Conservation (phyloP, 1,139 yeast genomes). For the Blastobotrys arbuscula region DNA sequence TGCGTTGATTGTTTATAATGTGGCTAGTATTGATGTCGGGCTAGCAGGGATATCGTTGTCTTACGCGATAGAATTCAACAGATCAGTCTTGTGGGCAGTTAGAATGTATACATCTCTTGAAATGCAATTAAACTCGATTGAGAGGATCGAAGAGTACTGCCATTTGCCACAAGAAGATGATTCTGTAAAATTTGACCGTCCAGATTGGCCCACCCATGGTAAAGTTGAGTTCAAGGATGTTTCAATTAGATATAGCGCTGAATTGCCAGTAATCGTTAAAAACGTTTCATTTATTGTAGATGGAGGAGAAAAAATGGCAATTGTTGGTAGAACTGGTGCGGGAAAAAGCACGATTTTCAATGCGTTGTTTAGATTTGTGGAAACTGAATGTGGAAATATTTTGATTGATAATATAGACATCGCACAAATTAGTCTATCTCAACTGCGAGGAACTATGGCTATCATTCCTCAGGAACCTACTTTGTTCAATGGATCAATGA, state of each 20-base stretch:
- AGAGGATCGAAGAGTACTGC: slow-evolving; percentile 42
- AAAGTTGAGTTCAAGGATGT: slow-evolving; percentile 53
- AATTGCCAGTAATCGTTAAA: slow-evolving; percentile 64
- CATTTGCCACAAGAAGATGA: slow-evolving; percentile 63
- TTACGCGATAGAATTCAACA: slow-evolving; percentile 86
- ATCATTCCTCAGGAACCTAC: slow-evolving; percentile 53
- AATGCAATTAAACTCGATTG: slow-evolving; percentile 75
- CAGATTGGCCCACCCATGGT: too few species aligned
- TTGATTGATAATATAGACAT: slow-evolving; percentile 57
- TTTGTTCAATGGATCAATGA: slow-evolving; percentile 44
- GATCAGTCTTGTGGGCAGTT: slow-evolving; percentile 91
- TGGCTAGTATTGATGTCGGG: slow-evolving; percentile 82
- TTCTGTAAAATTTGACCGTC: too few species aligned
- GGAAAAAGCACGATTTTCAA: slow-evolving; percentile 65
- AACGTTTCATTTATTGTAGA: slow-evolving; percentile 41
- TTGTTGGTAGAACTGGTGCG: slow-evolving; percentile 75
- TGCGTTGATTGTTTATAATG: slow-evolving; percentile 65
- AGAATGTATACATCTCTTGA: slow-evolving; percentile 64
- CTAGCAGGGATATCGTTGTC: slow-evolving; percentile 88
- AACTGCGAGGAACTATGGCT: slow-evolving; percentile 51
- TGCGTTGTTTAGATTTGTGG: slow-evolving; percentile 58
- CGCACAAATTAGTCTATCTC: slow-evolving; percentile 40
- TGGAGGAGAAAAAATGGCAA: slow-evolving; percentile 57
- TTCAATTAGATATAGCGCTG: slow-evolving; percentile 62
- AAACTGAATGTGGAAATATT: slow-evolving; percentile 47